Percentiles rank a stretch among this genome's conserved stretches.
Evolutionary conservation across 768 basidiomycete species (phyloP).

Genomic region (Mycena kentingensis): DNA sequence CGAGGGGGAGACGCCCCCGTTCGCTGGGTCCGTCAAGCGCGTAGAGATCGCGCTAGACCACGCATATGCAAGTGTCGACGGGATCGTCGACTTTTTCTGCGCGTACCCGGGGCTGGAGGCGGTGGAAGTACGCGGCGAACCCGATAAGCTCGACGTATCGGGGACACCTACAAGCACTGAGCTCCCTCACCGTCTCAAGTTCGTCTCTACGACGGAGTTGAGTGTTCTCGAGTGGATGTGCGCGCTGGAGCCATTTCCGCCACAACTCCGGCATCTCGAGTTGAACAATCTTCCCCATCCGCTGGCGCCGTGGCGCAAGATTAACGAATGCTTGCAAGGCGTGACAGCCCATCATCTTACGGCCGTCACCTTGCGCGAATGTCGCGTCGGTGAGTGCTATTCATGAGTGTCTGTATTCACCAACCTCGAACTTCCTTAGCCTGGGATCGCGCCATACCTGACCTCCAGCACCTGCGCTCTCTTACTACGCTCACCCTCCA

Average conservation of each 20-base stretch:
- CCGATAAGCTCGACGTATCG: not conserved
- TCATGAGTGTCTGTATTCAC: no score
- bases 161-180: not conserved
- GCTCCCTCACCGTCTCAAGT: not conserved
- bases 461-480: not conserved
- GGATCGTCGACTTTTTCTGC: not conserved
- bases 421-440: no score
- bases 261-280: not conserved
- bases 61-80: not conserved
- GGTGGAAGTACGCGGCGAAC: not conserved
- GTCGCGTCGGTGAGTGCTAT: no score
- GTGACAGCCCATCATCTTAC: no score
- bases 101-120: not conserved
- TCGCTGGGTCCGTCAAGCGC: not conserved
- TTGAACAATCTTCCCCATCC: not conserved
- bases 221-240: not conserved
- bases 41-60: not conserved
- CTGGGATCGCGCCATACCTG: not conserved
- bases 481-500: not conserved
- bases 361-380: no score
- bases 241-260: not conserved
- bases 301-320: no score
- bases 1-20: not conserved
- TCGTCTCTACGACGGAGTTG: not conserved
- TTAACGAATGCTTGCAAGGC: no score